These are phyloP conservation scores for Naumovozyma baii DNA, from an alignment of 805 yeast genomes.

Conservation along the genomic window DNA sequence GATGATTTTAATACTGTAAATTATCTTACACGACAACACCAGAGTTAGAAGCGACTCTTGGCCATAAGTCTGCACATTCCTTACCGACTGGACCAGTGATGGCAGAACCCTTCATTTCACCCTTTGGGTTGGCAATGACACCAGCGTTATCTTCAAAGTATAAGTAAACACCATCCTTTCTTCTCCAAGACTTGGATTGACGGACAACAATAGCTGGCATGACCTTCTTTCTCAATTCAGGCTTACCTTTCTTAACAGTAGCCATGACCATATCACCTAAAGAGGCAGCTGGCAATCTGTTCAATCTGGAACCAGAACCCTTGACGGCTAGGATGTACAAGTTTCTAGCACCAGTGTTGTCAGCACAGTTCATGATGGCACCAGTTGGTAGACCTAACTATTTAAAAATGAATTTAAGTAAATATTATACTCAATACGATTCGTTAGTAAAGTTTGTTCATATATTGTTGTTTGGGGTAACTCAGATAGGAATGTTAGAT, in stretches of 20 bases:
- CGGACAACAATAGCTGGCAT: conserved; percentile 99
- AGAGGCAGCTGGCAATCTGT: conserved; percentile 99
- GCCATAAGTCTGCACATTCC: conserved; percentile 99
- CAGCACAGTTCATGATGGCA: conserved; percentile 99
- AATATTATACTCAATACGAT: neutral
- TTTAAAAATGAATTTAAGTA: too few relatives aligned
- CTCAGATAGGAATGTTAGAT: too few relatives aligned
- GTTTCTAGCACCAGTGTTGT: conserved; percentile 99
- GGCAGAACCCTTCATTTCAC: conserved; percentile 99
- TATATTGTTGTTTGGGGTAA: too few relatives aligned
- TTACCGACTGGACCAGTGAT: conserved; percentile 99
- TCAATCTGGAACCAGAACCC: conserved; percentile 98
- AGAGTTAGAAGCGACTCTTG: conserved; percentile 99
- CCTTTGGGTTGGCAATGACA: conserved; percentile 99
- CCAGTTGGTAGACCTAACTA: conserved; percentile 98
- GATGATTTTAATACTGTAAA: neutral
- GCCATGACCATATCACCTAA: conserved; percentile 99
- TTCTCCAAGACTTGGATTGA: conserved; percentile 99
- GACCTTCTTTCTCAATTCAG: conserved; percentile 99
- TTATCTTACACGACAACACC: conserved; percentile 92
- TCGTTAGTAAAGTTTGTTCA: conserved; percentile 3
- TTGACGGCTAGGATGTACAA: conserved; percentile 96
- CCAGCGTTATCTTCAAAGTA: conserved; percentile 99
- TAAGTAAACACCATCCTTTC: conserved; percentile 98
- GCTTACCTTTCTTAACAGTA: conserved; percentile 99